Evolutionary conservation across 768 basidiomycete species (phyloP).

Genomic region (Boletus patriciae): DNA sequence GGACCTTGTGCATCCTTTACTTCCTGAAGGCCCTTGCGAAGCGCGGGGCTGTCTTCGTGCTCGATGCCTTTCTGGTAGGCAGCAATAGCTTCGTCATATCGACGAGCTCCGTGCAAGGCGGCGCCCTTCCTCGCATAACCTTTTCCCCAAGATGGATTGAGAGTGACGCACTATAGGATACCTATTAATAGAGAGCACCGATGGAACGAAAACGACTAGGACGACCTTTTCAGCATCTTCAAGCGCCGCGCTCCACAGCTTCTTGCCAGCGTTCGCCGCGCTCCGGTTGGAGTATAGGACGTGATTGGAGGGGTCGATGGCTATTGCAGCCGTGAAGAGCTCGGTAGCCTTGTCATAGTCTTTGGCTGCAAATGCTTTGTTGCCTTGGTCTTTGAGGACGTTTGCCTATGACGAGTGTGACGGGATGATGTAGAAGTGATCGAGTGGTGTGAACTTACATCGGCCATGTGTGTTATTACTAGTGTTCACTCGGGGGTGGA

Average conservation of each 20-base stretch:
- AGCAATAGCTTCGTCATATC: conserved; percentile 80
- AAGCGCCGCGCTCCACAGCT: conserved; percentile 71
- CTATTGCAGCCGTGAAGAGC: conserved; percentile 80
- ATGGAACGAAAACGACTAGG: neutral
- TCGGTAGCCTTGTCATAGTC: conserved; percentile 88
- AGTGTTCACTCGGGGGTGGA: no score
- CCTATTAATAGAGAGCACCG: conserved; percentile 3
- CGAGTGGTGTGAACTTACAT: conserved; percentile 28
- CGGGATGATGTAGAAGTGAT: neutral
- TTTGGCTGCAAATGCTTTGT: conserved; percentile 93
- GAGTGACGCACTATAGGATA: conserved; percentile 64
- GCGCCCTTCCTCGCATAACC: conserved; percentile 92
- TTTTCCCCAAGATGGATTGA: conserved; percentile 84
- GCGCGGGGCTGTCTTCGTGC: conserved; percentile 76
- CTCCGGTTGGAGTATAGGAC: conserved; percentile 93
- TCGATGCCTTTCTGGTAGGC: conserved; percentile 82
- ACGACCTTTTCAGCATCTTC: conserved; percentile 86
- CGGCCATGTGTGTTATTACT: conserved; percentile 30
- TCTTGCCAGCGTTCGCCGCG: conserved; percentile 87
- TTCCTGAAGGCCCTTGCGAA: conserved; percentile 86
- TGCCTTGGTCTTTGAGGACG: conserved; percentile 86
- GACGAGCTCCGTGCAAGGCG: conserved; percentile 79
- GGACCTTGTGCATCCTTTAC: conserved; percentile 83
- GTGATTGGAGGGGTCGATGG: conserved; percentile 77
- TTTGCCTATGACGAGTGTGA: conserved; percentile 41